phyloP scores from a whole-genome alignment of 2,329 filamentous ascomycete species.

The Aulographum hederae region DNA sequence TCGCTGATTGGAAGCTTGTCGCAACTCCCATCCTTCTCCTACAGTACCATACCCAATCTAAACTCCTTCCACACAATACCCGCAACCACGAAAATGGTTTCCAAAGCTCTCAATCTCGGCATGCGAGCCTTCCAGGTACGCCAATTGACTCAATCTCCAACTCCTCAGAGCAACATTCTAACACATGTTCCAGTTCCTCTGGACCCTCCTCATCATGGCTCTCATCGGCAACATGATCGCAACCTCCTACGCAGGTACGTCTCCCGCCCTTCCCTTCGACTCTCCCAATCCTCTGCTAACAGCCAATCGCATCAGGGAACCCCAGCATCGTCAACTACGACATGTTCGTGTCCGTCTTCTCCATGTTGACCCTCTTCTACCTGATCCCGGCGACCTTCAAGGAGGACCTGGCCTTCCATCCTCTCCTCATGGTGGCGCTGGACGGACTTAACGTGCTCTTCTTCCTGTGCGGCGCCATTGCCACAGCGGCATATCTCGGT shows the following conservation, averaged over 20 bases:
- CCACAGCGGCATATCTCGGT: slow-evolving; percentile 50
- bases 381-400: slow-evolving; percentile 39
- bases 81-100: not conserved
- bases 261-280: no score
- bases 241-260: slow-evolving; percentile 28
- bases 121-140: not conserved
- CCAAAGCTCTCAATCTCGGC: not conserved
- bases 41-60: no score
- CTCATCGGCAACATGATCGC: slow-evolving; percentile 45
- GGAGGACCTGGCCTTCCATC: slow-evolving; percentile 29
- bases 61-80: no score
- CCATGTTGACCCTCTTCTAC: slow-evolving; percentile 46
- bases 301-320: no score
- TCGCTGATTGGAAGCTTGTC: no score
- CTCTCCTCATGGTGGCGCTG: slow-evolving; percentile 33
- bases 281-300: no score
- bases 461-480: slow-evolving; percentile 51
- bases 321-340: slow-evolving; percentile 39
- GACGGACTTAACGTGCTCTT: slow-evolving; percentile 46
- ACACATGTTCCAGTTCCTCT: slow-evolving; percentile 31
- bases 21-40: no score
- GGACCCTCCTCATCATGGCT: slow-evolving; percentile 39
- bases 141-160: slow-evolving; percentile 2
- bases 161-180: not conserved
- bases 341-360: slow-evolving; percentile 51